Evolutionary conservation across 768 basidiomycete species (phyloP).

Genomic region (Xerocomus potaroensis): DNA sequence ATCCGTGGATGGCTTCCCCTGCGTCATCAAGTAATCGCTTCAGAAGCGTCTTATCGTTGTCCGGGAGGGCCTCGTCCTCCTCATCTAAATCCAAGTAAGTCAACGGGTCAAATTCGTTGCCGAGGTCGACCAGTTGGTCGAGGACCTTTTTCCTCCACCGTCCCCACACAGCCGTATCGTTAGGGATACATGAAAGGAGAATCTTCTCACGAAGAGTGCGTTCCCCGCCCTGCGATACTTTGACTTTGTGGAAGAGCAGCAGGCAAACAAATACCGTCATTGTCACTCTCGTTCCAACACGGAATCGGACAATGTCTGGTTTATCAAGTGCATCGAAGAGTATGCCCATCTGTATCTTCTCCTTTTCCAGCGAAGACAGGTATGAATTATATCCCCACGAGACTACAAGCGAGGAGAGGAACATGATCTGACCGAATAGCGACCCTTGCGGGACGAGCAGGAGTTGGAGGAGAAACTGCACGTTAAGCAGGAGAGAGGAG

Average conservation of each 20-base stretch:
- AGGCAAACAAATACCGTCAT: slow-evolving; percentile 24
- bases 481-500: slow-evolving; percentile 25
- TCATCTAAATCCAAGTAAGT: too few relatives aligned
- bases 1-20: too few relatives aligned
- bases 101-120: not conserved
- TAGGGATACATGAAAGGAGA: slow-evolving; percentile 15
- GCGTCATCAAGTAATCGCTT: too few relatives aligned
- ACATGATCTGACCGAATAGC: slow-evolving; percentile 37
- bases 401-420: slow-evolving; percentile 25
- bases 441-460: slow-evolving; percentile 31
- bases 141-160: slow-evolving; percentile 22
- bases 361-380: slow-evolving; percentile 34
- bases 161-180: slow-evolving; percentile 22
- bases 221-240: not conserved
- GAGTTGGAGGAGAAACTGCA: too few relatives aligned
- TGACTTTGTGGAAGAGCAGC: slow-evolving; percentile 16
- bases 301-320: slow-evolving; percentile 10
- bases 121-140: slow-evolving; percentile 7
- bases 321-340: slow-evolving; percentile 13
- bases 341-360: slow-evolving; percentile 20
- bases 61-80: too few relatives aligned
- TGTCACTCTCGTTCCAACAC: slow-evolving; percentile 17
- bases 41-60: too few relatives aligned
- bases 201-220: slow-evolving; percentile 1
- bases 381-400: slow-evolving; percentile 35